These are phyloP conservation scores for Clitopilus hobsonii DNA, from an alignment of 768 basidiomycete genomes.

Conservation along the genomic window DNA sequence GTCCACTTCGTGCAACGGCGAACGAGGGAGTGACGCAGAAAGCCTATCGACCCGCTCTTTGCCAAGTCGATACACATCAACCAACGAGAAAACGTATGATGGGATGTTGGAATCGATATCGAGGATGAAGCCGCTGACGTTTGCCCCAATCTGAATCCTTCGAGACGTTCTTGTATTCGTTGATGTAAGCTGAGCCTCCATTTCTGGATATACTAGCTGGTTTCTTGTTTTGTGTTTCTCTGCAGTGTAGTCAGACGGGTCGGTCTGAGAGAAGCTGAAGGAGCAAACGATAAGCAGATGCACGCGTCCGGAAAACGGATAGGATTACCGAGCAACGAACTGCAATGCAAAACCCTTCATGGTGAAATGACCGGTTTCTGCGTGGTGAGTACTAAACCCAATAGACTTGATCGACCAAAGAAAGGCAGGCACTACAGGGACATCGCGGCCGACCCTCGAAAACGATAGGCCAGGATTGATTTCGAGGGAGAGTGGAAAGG, in stretches of 20 bases:
- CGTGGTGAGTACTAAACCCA: conserved; percentile 65
- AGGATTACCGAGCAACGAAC: conserved; percentile 68
- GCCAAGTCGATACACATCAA: conserved; percentile 82
- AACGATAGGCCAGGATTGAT: conserved; percentile 49
- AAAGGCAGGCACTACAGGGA: conserved; percentile 66
- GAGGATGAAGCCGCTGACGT: conserved; percentile 79
- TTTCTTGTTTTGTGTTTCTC: conserved; percentile 67
- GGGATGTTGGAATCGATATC: conserved; percentile 82
- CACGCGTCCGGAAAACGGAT: conserved; percentile 2
- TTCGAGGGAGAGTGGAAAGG: conserved; percentile 76
- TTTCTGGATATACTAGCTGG: conserved; percentile 72
- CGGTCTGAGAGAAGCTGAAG: conserved; percentile 72
- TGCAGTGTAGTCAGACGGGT: conserved; percentile 64
- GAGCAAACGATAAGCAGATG: too few species aligned
- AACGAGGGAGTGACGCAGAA: conserved; percentile 48
- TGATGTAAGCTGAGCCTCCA: conserved; percentile 70
- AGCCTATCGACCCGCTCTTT: conserved; percentile 72
- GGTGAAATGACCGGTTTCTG: conserved; percentile 72
- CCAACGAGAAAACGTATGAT: conserved; percentile 72
- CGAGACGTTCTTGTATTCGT: conserved; percentile 42
- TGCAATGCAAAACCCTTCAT: conserved; percentile 79
- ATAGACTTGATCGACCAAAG: conserved; percentile 79
- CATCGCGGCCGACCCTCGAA: conserved; percentile 30
- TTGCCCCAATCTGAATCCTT: conserved; percentile 58
- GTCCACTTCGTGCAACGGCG: conserved; percentile 3